Evolutionary conservation across 495 filamentous ascomycete species (phyloP), one percentile per base, ranked within the genome.

Genomic region (Cladorrhinum samala): DNA sequence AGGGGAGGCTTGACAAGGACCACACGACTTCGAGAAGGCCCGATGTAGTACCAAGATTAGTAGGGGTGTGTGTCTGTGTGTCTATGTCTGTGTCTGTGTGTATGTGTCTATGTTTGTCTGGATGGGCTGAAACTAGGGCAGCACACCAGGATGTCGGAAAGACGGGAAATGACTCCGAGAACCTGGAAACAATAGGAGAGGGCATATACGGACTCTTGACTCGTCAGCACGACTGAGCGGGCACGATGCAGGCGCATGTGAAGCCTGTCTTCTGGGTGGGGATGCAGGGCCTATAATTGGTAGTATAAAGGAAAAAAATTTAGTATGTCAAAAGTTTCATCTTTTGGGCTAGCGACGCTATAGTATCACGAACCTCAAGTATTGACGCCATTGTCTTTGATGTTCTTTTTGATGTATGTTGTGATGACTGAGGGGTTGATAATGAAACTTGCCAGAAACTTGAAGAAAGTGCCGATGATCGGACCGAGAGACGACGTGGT

Each of bases 221-320:
- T 73, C 4, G 90, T 93, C 43, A 96, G 79, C 18, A 92, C 75
- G 6, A 94, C 88, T 27, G 85, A 88, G 41, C 87, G 82, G 45
- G 91, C 91, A 33, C 91, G 84, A 76, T 96, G 91, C 57, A 87
- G 74, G 40, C 90, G 86, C 18, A 93, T 78, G 44, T 77, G 74
- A 27, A 79, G 68, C 14, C 61, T 65, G 58, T 82, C 77, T 60
- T 82, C 74, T 23, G 74, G 77, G 48, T 82, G 58, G 54, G 76
- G 72, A 64, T 80, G 65, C 39, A 70, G 61, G 17, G 67, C 65
- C 67, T 68, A 40, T 37, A 46, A 48, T 55, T 33, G 24, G 25
- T 13, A 17, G 24, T 44, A 38, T 24, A 23, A 11, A 14, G 17
- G n/a, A 18, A 48, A 36, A 24, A 36, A 53, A 38, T 36, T 46